Conservation (phyloP, 805 yeast genomes). For the Candida nitratophila region DNA sequence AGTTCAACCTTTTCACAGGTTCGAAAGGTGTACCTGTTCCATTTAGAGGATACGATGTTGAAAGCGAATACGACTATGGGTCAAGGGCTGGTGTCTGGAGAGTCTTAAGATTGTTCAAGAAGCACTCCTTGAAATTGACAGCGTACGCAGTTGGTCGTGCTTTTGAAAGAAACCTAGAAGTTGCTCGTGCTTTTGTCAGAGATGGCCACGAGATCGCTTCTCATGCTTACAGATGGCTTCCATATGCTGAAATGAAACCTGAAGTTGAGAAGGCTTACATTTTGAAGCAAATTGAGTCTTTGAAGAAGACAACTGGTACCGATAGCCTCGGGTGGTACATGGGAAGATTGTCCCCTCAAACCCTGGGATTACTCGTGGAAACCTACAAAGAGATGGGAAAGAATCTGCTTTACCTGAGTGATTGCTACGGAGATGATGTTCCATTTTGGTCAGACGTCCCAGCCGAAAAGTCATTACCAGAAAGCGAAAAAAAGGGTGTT, state of each 20-base stretch:
- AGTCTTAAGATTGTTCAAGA: constrained; percentile 25
- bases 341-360: constrained; percentile 26
- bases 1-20: constrained; percentile 2
- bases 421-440: constrained; percentile 29
- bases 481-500: constrained; percentile 16
- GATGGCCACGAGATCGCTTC: constrained; percentile 33
- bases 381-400: constrained; percentile 26
- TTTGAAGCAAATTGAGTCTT: constrained; percentile 20
- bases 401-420: constrained; percentile 27
- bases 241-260: constrained; percentile 20
- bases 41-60: constrained; percentile 6
- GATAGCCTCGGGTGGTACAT: constrained; percentile 31
- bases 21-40: constrained; percentile 2
- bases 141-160: constrained; percentile 33
- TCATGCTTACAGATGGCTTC: constrained; percentile 31
- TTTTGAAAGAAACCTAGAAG: constrained; percentile 25
- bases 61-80: constrained; percentile 9
- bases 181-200: constrained; percentile 27
- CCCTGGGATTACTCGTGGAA: constrained; percentile 26
- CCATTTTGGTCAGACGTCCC: constrained; percentile 31
- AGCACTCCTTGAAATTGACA: constrained; percentile 26
- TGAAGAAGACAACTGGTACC: constrained; percentile 26
- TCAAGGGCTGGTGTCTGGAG: constrained; percentile 14
- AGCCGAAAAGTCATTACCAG: constrained; percentile 11
- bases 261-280: constrained; percentile 28